Conservation (phyloP, 768 basidiomycete species). For the Xerocomus brunneocitrinus region DNA sequence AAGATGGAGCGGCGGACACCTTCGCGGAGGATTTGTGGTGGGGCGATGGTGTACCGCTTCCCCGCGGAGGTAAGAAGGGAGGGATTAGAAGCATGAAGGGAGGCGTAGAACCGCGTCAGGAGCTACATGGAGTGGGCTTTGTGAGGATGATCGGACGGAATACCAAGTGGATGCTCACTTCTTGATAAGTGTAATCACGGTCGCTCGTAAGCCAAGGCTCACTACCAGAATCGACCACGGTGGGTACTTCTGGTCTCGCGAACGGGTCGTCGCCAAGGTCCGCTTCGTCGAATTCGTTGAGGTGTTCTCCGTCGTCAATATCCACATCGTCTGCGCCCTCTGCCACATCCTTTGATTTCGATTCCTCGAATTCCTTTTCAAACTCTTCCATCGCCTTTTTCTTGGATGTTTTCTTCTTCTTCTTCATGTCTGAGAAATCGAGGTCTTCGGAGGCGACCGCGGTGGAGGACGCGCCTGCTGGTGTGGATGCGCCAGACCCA, state of each 20-base stretch:
- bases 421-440: constrained; percentile 95
- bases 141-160: not conserved
- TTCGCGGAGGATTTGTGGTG: constrained; percentile 90
- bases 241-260: constrained; percentile 50
- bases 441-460: constrained; percentile 63
- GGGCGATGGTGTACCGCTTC: constrained; percentile 96
- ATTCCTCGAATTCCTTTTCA: constrained; percentile 82
- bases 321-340: constrained; percentile 54
- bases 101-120: constrained; percentile 85
- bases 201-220: constrained; percentile 92
- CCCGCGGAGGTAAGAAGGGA: constrained; percentile 77
- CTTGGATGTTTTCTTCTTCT: constrained; percentile 91
- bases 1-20: constrained; percentile 98
- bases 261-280: constrained; percentile 92
- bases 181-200: constrained; percentile 93
- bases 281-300: constrained; percentile 68
- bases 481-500: constrained; percentile 62
- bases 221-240: constrained; percentile 65
- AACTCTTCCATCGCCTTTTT: constrained; percentile 92
- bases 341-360: constrained; percentile 60
- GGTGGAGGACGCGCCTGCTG: constrained; percentile 37
- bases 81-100: constrained; percentile 92
- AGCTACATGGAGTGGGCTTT: constrained; percentile 47
- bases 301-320: constrained; percentile 58
- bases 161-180: constrained; percentile 47